Evolutionary conservation across 352 stramenopile genomes (phyloP), one percentile per base, ranked within the genome.

Genomic region (Globisporangium paroecandrum): DNA sequence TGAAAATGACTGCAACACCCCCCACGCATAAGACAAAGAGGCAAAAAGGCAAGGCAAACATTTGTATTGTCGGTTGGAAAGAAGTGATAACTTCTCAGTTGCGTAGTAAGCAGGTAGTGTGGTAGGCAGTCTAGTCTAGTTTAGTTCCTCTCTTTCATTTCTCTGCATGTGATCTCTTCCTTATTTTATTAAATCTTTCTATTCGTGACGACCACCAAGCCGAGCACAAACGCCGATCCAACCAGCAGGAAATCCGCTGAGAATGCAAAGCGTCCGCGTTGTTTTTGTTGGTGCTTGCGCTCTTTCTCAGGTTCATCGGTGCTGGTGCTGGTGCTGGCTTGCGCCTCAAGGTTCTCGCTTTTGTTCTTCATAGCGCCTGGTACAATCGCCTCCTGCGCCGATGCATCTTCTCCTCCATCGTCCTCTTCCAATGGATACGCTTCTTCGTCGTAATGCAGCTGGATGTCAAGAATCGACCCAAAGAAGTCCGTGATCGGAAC

Each of bases 401-500:
- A 6, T 61, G 18, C 29, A 12, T n/a, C 38, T 18, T 20, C n/a
- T 1, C 25, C 59, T n/a, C 10, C 9, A 25, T 38, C 62, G 49
- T 22, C 61, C 1, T 20, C 38, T 12, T 59, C 77, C 29, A 95
- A 82, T 3, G 84, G 89, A 71, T 94, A 95, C 6, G 81, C 81
- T 65, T 93, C 87, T 38, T 90, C 76, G 54, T 94, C 79, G 43
- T 73, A 82, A 55, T 86, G 83, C 27, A 94, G 74, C 5, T 93
- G 74, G 18, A 97, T 73, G 55, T 95, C 80, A 22, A 97, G 68
- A 24, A 97, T 89, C 4, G 89, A 96, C 6, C 89, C 89, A n/a
- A 97, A 77, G 69, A 97, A 96, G 62, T 97, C 89, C 4, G 89
- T 96, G 73, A 97, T 91, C 9, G 80, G 82, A 3, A 94, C 83